phyloP scores from a whole-genome alignment of 352 stramenopile genomes.

The Globisporangium takayamanum region DNA sequence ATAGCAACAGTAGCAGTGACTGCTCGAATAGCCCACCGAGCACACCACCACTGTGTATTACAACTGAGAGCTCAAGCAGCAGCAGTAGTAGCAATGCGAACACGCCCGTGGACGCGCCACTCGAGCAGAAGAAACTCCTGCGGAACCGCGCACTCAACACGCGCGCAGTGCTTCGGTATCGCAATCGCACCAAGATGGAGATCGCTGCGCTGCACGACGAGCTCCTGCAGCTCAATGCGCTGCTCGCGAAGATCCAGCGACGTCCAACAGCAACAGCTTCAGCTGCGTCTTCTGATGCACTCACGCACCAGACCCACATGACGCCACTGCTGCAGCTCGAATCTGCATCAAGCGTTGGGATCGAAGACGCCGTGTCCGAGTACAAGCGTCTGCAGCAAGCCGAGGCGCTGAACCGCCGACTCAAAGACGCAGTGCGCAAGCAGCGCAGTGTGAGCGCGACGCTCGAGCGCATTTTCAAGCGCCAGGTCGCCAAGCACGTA shows the following conservation, averaged over 20 bases:
- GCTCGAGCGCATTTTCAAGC: conserved; percentile 7
- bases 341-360: background rate
- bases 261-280: background rate
- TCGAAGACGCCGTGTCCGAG: conserved; percentile 3
- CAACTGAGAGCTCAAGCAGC: no score
- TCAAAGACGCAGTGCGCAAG: conserved; percentile 6
- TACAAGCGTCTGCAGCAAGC: conserved; percentile 6
- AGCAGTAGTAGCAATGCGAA: background rate
- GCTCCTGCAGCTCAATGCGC: conserved; percentile 4
- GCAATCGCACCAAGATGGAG: conserved; percentile 8
- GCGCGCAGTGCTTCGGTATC: conserved; percentile 10
- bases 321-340: background rate
- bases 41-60: no score
- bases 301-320: background rate
- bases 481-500: conserved; percentile 10
- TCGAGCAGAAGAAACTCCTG: background rate
- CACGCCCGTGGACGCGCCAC: background rate
- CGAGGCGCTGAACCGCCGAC: conserved; percentile 7
- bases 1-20: background rate
- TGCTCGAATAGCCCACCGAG: background rate
- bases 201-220: conserved; percentile 6
- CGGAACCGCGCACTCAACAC: conserved; percentile 9
- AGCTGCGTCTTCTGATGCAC: background rate
- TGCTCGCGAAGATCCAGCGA: conserved; percentile 3
- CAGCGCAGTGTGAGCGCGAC: conserved; percentile 6